These are phyloP conservation scores for Ophiocordyceps camponoti-floridani DNA, from an alignment of 2,329 filamentous ascomycete species.

Conservation along the genomic window DNA sequence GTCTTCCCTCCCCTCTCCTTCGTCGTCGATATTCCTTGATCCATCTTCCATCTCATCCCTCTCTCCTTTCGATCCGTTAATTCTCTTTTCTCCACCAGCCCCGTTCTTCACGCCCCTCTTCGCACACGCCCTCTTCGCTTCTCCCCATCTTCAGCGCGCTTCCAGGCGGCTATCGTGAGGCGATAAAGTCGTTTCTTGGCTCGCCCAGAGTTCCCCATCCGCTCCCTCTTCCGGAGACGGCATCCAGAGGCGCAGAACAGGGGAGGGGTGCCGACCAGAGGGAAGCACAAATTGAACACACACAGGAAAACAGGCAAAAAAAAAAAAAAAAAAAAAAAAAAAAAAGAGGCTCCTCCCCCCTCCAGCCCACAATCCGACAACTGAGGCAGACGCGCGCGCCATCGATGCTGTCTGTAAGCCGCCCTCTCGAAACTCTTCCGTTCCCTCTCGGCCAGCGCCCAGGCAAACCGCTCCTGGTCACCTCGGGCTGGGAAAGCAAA, in stretches of 20 bases:
- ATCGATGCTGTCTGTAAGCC: conserved; percentile 37
- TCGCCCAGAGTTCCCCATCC: no score
- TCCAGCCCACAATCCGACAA: neutral
- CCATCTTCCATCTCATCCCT: neutral
- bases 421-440: conserved; percentile 21
- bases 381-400: neutral
- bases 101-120: neutral
- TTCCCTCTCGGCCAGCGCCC: conserved; percentile 39
- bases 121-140: no score
- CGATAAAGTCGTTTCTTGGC: no score
- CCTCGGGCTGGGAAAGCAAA: conserved; percentile 24
- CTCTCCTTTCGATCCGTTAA: neutral
- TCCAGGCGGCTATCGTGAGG: neutral
- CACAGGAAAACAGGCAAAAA: neutral
- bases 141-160: neutral
- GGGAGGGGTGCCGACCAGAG: no score
- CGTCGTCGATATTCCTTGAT: neutral
- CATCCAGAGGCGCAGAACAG: no score
- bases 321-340: neutral
- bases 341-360: neutral
- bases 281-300: neutral
- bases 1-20: neutral
- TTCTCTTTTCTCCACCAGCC: neutral
- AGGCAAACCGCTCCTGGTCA: conserved; percentile 31
- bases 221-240: no score